phyloP scores from a whole-genome alignment of 257 asterid species.

The Solanum dulcamara region DNA sequence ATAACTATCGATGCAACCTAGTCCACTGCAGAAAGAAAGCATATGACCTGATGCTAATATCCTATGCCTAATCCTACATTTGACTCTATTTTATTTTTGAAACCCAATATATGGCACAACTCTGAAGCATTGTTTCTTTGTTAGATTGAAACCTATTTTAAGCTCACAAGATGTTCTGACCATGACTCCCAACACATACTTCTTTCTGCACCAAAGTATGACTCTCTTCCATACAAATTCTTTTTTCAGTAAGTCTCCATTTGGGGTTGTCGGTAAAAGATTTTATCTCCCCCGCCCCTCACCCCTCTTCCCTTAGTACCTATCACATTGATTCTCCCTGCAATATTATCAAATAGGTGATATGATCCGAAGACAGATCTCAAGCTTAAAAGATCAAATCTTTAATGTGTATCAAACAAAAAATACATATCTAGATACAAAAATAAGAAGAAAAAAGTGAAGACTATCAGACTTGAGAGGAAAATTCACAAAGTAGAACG shows the following conservation, averaged over 20 bases:
- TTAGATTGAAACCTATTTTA: neutral
- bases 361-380: neutral
- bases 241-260: neutral
- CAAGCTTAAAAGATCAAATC: neutral
- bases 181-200: neutral
- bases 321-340: neutral
- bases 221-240: neutral
- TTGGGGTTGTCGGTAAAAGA: neutral
- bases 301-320: neutral
- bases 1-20: neutral
- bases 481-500: neutral
- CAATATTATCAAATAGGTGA: neutral
- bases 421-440: neutral
- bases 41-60: neutral
- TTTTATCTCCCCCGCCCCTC: neutral
- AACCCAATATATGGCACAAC: neutral
- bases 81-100: neutral
- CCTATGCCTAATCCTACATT: neutral
- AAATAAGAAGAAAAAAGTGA: neutral
- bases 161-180: neutral
- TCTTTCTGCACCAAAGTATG: neutral
- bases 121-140: neutral
- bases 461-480: neutral
- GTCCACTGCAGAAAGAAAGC: neutral
- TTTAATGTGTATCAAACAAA: neutral